These are phyloP conservation scores for Castanospermum australe DNA, from an alignment of 306 rosid genomes.

Conservation along the genomic window DNA sequence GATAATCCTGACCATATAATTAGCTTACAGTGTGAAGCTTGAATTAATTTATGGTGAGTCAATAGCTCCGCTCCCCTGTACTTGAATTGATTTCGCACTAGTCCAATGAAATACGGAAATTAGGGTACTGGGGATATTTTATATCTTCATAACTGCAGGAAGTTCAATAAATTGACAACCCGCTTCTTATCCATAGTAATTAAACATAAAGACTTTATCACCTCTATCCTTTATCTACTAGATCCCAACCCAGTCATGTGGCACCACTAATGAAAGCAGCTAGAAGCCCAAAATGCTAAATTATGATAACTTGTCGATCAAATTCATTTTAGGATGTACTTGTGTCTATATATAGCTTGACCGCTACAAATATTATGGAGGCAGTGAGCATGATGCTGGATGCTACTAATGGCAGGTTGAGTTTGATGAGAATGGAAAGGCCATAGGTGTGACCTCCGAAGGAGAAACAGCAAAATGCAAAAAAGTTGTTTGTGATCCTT, in stretches of 20 bases:
- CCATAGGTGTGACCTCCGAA: constrained; percentile 60
- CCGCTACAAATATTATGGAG: neutral
- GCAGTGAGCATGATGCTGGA: neutral
- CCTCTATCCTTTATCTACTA: neutral
- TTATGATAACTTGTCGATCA: neutral
- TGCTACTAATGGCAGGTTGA: constrained; percentile 44
- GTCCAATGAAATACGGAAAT: neutral
- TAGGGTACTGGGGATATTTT: neutral
- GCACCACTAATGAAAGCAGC: neutral
- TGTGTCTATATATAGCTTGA: neutral
- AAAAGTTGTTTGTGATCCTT: constrained; percentile 62
- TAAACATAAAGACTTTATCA: neutral
- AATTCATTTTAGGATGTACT: neutral
- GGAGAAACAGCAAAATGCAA: constrained; percentile 69
- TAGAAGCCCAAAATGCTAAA: neutral
- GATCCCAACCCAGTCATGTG: neutral
- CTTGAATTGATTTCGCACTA: neutral
- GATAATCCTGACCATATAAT: neutral
- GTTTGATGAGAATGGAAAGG: constrained; percentile 50
- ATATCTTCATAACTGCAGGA: neutral
- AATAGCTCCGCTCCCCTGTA: neutral
- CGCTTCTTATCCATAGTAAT: neutral
- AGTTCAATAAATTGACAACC: neutral
- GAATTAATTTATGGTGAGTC: neutral
- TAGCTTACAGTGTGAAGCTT: neutral